Conservation (phyloP, 1,284 basidiomycete species). For the Tilletiopsis washingtonensis region DNA sequence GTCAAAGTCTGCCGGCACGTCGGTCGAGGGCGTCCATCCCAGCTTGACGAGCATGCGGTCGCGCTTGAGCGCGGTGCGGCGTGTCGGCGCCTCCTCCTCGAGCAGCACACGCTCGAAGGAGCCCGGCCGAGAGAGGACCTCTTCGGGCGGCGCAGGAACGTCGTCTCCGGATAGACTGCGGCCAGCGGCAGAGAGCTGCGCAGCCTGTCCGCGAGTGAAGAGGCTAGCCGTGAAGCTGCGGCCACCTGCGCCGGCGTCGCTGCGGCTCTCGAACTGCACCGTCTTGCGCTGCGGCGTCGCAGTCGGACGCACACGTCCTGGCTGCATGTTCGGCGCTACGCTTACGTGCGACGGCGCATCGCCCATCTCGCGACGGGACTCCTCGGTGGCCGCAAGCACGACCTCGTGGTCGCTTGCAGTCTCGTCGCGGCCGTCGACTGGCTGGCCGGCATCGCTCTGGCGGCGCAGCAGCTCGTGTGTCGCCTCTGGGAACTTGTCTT, state of each 20-base stretch:
- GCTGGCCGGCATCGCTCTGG: conserved; percentile 15
- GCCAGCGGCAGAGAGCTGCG: no score
- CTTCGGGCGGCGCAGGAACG: conserved; percentile 22
- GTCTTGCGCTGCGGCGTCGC: conserved; percentile 9
- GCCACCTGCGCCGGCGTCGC: conserved; percentile 4
- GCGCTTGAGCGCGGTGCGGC: conserved; percentile 49
- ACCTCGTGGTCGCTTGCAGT: conserved; percentile 29
- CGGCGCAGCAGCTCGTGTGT: conserved; percentile 28
- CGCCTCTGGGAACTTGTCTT: conserved; percentile 23
- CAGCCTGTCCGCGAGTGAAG: conserved; percentile 8
- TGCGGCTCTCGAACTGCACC: conserved; percentile 23
- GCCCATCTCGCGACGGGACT: background rate
- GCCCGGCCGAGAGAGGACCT: conserved; percentile 28
- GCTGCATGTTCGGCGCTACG: background rate
- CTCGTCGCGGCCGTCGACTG: conserved; percentile 4
- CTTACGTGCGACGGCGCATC: background rate
- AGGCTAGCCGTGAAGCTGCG: conserved; percentile 18
- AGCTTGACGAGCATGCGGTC: conserved; percentile 77
- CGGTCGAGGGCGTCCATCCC: conserved; percentile 57
- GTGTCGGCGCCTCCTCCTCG: conserved; percentile 15
- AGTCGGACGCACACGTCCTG: background rate
- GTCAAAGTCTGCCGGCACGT: conserved; percentile 58
- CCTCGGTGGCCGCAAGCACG: conserved; percentile 1
- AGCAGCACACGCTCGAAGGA: background rate
- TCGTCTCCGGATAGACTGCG: conserved; percentile 18